A percentile compares a stretch with the other conserved stretches of the same genome.
Evolutionary conservation across 495 filamentous ascomycete genomes (phyloP).

Genomic region (Barbatosphaeria neglecta): DNA sequence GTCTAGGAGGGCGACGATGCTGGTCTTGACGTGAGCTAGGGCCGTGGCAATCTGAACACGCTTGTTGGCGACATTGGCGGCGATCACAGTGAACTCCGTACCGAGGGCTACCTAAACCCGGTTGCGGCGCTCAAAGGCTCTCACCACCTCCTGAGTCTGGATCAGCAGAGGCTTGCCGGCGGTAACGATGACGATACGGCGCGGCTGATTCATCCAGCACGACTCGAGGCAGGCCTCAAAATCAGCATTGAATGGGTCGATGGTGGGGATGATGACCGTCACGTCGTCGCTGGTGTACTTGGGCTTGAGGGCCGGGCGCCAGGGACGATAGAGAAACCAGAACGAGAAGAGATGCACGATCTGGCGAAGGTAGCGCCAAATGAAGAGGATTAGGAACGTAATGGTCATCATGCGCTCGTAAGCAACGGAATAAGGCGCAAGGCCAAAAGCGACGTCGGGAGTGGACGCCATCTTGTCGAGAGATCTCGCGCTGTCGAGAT

Average conservation of each 20-base stretch:
- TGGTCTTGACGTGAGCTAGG: slow-evolving; percentile 27
- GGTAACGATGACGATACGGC: slow-evolving; percentile 25
- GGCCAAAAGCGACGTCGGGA: too few species aligned
- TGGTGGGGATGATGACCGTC: slow-evolving; percentile 44
- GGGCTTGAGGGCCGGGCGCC: slow-evolving; percentile 18
- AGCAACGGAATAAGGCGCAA: too few species aligned
- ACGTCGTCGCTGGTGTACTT: slow-evolving; percentile 32
- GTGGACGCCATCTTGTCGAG: too few species aligned
- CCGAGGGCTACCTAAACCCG: not conserved
- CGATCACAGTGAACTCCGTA: slow-evolving; percentile 9
- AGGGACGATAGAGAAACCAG: slow-evolving; percentile 27
- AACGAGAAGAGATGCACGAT: slow-evolving; percentile 33
- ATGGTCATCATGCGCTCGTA: slow-evolving; percentile 1
- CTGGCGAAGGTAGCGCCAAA: slow-evolving; percentile 34
- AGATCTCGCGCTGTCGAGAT: too few species aligned
- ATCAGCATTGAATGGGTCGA: slow-evolving; percentile 20
- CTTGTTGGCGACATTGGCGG: slow-evolving; percentile 28
- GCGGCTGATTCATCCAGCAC: slow-evolving; percentile 18
- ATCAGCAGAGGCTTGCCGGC: slow-evolving; percentile 11
- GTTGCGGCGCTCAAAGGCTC: slow-evolving; percentile 1
- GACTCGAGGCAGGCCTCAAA: slow-evolving; percentile 22
- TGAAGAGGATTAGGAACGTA: slow-evolving; percentile 11
- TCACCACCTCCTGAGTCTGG: slow-evolving; percentile 4
- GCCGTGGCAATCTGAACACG: slow-evolving; percentile 36
- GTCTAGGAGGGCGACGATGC: slow-evolving; percentile 38